phyloP scores from a whole-genome alignment of 2,329 filamentous ascomycete species.

The Fusarium longipes region DNA sequence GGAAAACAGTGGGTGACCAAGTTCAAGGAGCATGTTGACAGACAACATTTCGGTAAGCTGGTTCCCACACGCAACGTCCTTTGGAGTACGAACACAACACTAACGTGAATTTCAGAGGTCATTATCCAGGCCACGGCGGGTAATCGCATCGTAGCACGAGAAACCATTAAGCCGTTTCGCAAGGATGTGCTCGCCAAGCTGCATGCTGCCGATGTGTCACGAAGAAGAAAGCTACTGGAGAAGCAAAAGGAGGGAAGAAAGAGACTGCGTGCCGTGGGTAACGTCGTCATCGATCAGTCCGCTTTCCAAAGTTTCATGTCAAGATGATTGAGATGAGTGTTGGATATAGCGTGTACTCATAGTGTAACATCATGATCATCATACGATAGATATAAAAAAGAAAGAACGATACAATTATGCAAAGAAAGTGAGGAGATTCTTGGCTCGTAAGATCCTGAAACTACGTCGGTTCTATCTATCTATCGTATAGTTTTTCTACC shows the following conservation, averaged over 20 bases:
- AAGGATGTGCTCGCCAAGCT: conserved; percentile 95
- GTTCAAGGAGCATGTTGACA: conserved; percentile 95
- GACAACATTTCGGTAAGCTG: conserved; percentile 83
- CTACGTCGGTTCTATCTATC: not conserved
- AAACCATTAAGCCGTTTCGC: conserved; percentile 95
- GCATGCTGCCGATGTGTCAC: conserved; percentile 87
- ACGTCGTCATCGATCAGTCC: conserved; percentile 95
- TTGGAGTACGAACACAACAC: not conserved
- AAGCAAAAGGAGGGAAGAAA: conserved; percentile 97
- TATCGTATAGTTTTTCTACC: not conserved
- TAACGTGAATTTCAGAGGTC: conserved; percentile 68
- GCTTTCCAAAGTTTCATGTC: conserved; percentile 95
- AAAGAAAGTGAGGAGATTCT: conserved; percentile 16
- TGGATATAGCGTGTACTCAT: conserved; percentile 28
- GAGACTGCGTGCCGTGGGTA: conserved; percentile 84
- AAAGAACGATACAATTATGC: not conserved
- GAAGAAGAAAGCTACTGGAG: conserved; percentile 88
- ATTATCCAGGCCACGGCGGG: conserved; percentile 93
- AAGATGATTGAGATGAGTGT: conserved; percentile 62
- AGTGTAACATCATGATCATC: conserved; percentile 31
- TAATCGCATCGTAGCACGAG: conserved; percentile 84
- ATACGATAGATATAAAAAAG: conserved; percentile 9
- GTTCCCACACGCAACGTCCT: not conserved
- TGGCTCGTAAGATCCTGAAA: conserved; percentile 5
- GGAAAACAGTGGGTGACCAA: conserved; percentile 91